Evolutionary conservation across 2,329 filamentous ascomycete species (phyloP), one percentile per base, ranked within the genome.

Genomic region (Atkinsonella hypoxylon): DNA sequence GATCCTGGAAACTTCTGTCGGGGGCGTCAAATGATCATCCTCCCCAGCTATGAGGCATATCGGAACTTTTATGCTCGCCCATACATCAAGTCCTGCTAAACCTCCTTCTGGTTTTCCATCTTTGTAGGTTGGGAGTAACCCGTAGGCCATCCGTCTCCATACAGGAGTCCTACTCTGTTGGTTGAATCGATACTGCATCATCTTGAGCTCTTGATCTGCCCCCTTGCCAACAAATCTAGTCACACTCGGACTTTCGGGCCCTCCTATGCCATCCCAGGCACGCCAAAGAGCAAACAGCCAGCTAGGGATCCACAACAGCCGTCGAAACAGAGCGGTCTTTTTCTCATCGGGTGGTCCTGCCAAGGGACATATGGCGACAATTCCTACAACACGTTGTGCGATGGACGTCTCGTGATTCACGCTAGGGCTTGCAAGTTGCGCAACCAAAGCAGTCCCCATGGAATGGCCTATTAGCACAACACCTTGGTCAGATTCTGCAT

Each of bases 381-480:
- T 63, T 0, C 87, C 89, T 45, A 82, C 69, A n/a, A 94, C 76
- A 60, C 87, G 73, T 10, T 81, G 66, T 32, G 78, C 72, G n/a
- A 88, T 59, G 1, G 70, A 64, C 26, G 72, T 71, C 20, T 66
- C 70, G 52, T 81, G 70, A 1, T 75, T 67, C 18, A 57, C 41
- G 13, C 58, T 58, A 2, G 54, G 62, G 58, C 66, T 71, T 10
- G 88, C 83, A 48, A 97, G 71, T 15, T 84, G 70, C 26, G 87
- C 83, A 6, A 84, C 81, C 18, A 96, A 71, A 3, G 86, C 86
- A 52, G 86, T 89, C 7, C 93, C 93, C 79, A 96, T 85, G 63
- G 89, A 95, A 62, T 98, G 93, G 1, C 84, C 89, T 53, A 97
- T 79, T 31, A 96, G 66, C 18, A 96, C 77, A 13, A 95, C 77